These are phyloP conservation scores for Boletus huronensis DNA, from an alignment of 768 basidiomycete genomes.

Conservation along the genomic window DNA sequence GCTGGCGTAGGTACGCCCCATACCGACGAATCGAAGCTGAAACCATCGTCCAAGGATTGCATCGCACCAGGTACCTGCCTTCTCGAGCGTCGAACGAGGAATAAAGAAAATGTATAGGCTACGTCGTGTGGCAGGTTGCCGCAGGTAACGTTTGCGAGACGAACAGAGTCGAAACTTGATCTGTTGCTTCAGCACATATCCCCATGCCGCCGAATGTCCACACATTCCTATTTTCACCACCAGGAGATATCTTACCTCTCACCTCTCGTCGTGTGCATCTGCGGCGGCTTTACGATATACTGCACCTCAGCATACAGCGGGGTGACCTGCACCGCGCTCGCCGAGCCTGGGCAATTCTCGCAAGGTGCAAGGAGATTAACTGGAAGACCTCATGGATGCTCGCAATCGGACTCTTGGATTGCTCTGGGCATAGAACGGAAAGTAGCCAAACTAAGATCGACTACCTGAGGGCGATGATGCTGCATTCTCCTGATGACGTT, in stretches of 20 bases:
- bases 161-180: not conserved
- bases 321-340: slow-evolving; percentile 61
- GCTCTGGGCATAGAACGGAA: slow-evolving; percentile 27
- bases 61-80: slow-evolving; percentile 7
- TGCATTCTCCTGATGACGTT: slow-evolving; percentile 65
- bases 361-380: slow-evolving; percentile 71
- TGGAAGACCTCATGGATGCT: slow-evolving; percentile 73
- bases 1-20: slow-evolving; percentile 54
- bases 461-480: slow-evolving; percentile 68
- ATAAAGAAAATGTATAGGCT: slow-evolving; percentile 9
- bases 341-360: slow-evolving; percentile 70
- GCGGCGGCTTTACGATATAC: slow-evolving; percentile 67
- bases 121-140: slow-evolving; percentile 4
- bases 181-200: not conserved
- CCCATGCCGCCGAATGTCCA: slow-evolving; percentile 32
- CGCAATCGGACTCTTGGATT: slow-evolving; percentile 54
- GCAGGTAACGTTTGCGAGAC: not conserved
- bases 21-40: slow-evolving; percentile 68
- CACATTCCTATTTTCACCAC: slow-evolving; percentile 60
- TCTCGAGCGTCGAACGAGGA: not conserved
- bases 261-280: slow-evolving; percentile 69
- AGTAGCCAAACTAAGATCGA: slow-evolving; percentile 42
- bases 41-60: slow-evolving; percentile 63
- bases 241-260: slow-evolving; percentile 44
- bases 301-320: slow-evolving; percentile 68